These are phyloP conservation scores for Sinapis alba DNA, from an alignment of 441 rosid genomes.

Conservation along the genomic window DNA sequence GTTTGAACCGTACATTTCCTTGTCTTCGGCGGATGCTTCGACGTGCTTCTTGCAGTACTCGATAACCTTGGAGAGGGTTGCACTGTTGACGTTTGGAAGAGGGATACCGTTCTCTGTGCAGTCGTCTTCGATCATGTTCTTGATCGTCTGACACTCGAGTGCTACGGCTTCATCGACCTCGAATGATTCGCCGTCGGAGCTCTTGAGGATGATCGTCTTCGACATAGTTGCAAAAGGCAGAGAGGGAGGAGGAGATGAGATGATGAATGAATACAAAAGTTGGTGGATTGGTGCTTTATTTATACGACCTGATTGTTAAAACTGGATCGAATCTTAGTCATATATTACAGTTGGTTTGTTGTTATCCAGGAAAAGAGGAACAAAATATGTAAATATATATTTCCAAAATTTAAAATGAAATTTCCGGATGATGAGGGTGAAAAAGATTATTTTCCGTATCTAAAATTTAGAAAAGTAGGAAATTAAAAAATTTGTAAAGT, in stretches of 20 bases:
- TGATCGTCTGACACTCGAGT: slow-evolving; percentile 47
- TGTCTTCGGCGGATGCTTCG: slow-evolving; percentile 33
- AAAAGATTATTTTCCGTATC: not conserved
- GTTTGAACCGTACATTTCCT: slow-evolving; percentile 8
- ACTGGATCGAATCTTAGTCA: not conserved
- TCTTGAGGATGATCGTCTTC: slow-evolving; percentile 47
- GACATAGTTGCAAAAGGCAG: slow-evolving; percentile 34
- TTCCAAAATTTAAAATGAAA: not conserved
- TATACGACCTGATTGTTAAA: not conserved
- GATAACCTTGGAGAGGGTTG: slow-evolving; percentile 48
- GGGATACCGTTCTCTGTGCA: slow-evolving; percentile 46
- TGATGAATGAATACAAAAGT: not conserved
- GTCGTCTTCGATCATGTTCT: slow-evolving; percentile 51
- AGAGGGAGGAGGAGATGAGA: not conserved
- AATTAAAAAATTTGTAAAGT: not conserved
- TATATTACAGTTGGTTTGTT: not conserved
- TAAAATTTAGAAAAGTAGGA: not conserved
- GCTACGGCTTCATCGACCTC: slow-evolving; percentile 54
- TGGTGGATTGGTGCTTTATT: not conserved
- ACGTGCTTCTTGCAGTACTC: slow-evolving; percentile 63
- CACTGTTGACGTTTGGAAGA: slow-evolving; percentile 48
- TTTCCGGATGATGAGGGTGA: not conserved
- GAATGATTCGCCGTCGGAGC: slow-evolving; percentile 51
- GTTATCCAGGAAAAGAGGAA: not conserved
- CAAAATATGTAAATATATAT: not conserved